A percentile compares a stretch with the other conserved stretches of the same genome.
Evolutionary conservation across 768 basidiomycete species (phyloP).

Genomic region (Amanita fuliginea): DNA sequence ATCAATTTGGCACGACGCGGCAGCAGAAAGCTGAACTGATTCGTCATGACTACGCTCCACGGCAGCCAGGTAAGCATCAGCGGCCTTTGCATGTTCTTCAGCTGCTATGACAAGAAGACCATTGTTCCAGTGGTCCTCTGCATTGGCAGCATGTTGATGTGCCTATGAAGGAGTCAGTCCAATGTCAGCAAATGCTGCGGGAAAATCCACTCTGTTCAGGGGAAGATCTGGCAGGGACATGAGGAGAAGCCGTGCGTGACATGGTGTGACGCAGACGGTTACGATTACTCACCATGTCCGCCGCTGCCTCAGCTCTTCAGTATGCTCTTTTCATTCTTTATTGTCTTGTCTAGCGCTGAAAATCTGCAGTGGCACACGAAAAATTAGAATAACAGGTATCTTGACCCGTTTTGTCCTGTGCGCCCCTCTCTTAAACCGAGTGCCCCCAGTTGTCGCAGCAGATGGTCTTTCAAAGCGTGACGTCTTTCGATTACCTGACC

Average conservation of each 20-base stretch:
- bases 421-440: not conserved
- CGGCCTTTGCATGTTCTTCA: slow-evolving; percentile 67
- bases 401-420: not conserved
- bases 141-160: slow-evolving; percentile 73
- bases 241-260: not conserved
- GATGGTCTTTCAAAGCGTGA: slow-evolving; percentile 91
- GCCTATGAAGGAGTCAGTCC: slow-evolving; percentile 33
- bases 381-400: slow-evolving; percentile 71
- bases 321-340: slow-evolving; percentile 16
- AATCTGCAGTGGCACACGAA: slow-evolving; percentile 38
- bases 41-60: slow-evolving; percentile 64
- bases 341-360: not conserved
- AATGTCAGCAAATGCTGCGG: not conserved
- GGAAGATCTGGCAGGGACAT: slow-evolving; percentile 6
- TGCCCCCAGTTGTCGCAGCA: slow-evolving; percentile 75
- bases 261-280: not conserved
- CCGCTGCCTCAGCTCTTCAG: slow-evolving; percentile 32
- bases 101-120: slow-evolving; percentile 65
- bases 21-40: slow-evolving; percentile 37
- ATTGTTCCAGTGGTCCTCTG: slow-evolving; percentile 56
- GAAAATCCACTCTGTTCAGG: slow-evolving; percentile 4
- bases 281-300: slow-evolving; percentile 24
- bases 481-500: slow-evolving; percentile 93
- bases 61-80: slow-evolving; percentile 63
- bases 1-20: slow-evolving; percentile 1